A percentile compares a stretch with the other conserved stretches of the same genome.
phyloP scores from a whole-genome alignment of 1,284 basidiomycete genomes.

The Austropuccinia psidii region DNA sequence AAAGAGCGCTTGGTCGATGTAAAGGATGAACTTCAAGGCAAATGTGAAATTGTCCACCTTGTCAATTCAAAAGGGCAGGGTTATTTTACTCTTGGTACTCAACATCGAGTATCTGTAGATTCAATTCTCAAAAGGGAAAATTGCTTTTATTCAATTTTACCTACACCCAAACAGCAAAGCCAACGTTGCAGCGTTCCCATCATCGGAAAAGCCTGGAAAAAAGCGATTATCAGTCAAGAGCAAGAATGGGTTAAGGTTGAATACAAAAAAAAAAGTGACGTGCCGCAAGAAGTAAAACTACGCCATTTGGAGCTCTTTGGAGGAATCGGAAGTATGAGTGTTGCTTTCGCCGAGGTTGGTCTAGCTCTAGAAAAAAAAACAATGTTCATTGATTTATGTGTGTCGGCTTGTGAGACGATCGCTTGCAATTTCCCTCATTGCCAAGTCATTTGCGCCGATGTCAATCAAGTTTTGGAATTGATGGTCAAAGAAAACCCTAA shows the following conservation, averaged over 20 bases:
- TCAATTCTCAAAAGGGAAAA: not conserved
- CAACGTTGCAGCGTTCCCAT: not conserved
- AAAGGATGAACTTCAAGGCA: not conserved
- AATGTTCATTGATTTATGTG: constrained; percentile 14
- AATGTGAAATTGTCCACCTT: constrained; percentile 19
- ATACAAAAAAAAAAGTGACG: no score
- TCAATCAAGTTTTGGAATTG: constrained; percentile 8
- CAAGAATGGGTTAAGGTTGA: constrained; percentile 16
- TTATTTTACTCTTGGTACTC: not conserved
- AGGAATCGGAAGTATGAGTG: constrained; percentile 21
- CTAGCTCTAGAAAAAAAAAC: not conserved
- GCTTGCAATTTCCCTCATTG: constrained; percentile 9
- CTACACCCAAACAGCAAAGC: not conserved
- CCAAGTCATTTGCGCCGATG: constrained; percentile 17
- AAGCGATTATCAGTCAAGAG: not conserved
- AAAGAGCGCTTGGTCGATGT: not conserved
- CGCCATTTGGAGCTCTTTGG: constrained; percentile 24
- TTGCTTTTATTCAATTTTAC: constrained; percentile 15
- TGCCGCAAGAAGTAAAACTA: not conserved
- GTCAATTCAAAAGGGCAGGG: not conserved
- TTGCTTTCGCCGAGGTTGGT: not conserved
- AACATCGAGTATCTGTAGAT: not conserved
- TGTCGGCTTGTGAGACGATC: constrained; percentile 20
- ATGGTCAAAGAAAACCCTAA: not conserved
- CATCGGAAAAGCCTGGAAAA: not conserved